Conservation (phyloP, 495 filamentous ascomycete genomes). For the Podospora sp. region DNA sequence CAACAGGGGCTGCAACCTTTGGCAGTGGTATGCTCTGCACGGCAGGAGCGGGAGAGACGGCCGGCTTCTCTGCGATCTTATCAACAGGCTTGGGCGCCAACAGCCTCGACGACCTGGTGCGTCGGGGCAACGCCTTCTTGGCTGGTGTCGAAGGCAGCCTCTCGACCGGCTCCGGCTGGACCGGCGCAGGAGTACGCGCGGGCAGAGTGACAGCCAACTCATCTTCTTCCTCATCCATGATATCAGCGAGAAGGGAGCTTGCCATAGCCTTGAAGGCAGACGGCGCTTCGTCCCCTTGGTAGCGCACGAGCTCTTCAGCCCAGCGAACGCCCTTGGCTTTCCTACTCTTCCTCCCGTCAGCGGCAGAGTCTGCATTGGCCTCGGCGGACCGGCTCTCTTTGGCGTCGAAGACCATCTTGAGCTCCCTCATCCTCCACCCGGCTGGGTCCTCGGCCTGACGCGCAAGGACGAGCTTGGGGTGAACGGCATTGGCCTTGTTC, state of each 20-base stretch:
- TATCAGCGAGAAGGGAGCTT: slow-evolving; percentile 25
- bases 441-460: slow-evolving; percentile 31
- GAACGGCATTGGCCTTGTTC: slow-evolving; percentile 52
- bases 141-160: neutral
- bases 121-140: slow-evolving; percentile 15
- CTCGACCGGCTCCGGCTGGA: neutral
- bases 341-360: slow-evolving; percentile 15
- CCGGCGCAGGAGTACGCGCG: neutral
- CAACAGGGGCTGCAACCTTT: neutral
- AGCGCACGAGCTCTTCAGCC: slow-evolving; percentile 35
- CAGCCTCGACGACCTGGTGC: slow-evolving; percentile 29
- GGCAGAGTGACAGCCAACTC: slow-evolving; percentile 18
- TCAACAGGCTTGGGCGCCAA: slow-evolving; percentile 28
- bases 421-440: slow-evolving; percentile 33
- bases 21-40: slow-evolving; percentile 1
- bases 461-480: slow-evolving; percentile 34
- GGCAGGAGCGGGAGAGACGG: slow-evolving; percentile 4
- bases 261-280: slow-evolving; percentile 22
- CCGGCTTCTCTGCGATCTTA: slow-evolving; percentile 18
- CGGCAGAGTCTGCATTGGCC: neutral
- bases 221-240: slow-evolving; percentile 18
- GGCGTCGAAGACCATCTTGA: slow-evolving; percentile 34
- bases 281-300: slow-evolving; percentile 24
- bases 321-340: slow-evolving; percentile 35
- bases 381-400: slow-evolving; percentile 21